These are phyloP conservation scores for Mycena belliarum DNA, from an alignment of 768 basidiomycete genomes.

Conservation along the genomic window DNA sequence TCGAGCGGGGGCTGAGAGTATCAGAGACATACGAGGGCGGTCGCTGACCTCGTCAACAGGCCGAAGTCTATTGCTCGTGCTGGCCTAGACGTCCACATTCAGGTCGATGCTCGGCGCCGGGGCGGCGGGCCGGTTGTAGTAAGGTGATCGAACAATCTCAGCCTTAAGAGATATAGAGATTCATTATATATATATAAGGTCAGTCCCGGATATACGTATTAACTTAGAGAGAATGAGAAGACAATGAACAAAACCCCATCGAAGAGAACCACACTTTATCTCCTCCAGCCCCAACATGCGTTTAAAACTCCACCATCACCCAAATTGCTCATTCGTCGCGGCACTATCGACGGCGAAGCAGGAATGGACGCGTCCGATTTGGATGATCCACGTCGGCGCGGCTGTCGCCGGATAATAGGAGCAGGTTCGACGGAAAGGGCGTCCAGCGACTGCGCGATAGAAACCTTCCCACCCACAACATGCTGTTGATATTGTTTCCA, in stretches of 20 bases:
- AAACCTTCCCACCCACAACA: constrained; percentile 1
- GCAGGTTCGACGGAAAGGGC: neutral
- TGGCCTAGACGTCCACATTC: constrained; percentile 6
- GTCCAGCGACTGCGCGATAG: constrained; percentile 8
- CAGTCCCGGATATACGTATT: no score
- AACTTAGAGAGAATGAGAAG: neutral
- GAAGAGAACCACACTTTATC: neutral
- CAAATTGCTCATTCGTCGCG: constrained; percentile 4
- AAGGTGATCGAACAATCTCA: no score
- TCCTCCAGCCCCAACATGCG: constrained; percentile 8
- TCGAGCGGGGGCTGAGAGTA: neutral
- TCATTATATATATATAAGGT: no score
- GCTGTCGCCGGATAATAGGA: constrained; percentile 1
- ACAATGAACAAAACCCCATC: neutral
- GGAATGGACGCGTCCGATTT: constrained; percentile 11
- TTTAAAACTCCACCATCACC: constrained; percentile 3
- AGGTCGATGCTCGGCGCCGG: neutral
- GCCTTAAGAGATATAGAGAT: no score
- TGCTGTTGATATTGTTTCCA: constrained; percentile 10
- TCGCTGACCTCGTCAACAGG: neutral
- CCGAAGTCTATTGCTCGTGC: neutral
- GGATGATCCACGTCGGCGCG: constrained; percentile 10
- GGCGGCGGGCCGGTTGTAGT: neutral
- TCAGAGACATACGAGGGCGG: constrained; percentile 5
- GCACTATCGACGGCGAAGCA: neutral